Evolutionary conservation across 2,329 filamentous ascomycete genomes (phyloP).

Genomic region (Ceratocystis lukuohia): DNA sequence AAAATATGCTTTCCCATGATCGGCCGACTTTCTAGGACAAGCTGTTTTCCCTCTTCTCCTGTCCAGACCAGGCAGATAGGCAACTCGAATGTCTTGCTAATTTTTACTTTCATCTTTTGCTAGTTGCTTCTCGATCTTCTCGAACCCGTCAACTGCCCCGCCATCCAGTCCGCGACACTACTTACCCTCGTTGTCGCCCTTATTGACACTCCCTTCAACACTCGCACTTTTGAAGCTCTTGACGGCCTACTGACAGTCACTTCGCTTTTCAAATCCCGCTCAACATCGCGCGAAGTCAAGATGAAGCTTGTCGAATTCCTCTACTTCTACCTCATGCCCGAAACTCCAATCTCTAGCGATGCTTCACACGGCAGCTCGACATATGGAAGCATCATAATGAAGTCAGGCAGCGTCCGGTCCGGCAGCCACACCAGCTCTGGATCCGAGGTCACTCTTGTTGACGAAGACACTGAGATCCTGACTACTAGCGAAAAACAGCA

Average conservation of each 20-base stretch:
- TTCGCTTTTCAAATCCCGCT: slow-evolving; percentile 78
- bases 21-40: too few species aligned
- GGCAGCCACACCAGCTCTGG: slow-evolving; percentile 26
- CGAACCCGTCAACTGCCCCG: slow-evolving; percentile 80
- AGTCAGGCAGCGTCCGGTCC: slow-evolving; percentile 42
- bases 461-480: slow-evolving; percentile 37
- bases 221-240: slow-evolving; percentile 78
- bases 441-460: slow-evolving; percentile 23
- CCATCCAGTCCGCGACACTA: slow-evolving; percentile 80
- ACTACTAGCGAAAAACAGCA: slow-evolving; percentile 71
- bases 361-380: slow-evolving; percentile 17
- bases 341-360: slow-evolving; percentile 50
- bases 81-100: neutral
- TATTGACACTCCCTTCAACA: slow-evolving; percentile 75
- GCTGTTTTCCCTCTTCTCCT: too few species aligned
- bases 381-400: neutral
- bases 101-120: slow-evolving; percentile 16
- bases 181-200: slow-evolving; percentile 82
- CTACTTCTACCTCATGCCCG: slow-evolving; percentile 97
- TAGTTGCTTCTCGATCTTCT: slow-evolving; percentile 84
- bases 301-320: slow-evolving; percentile 93
- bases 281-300: slow-evolving; percentile 78
- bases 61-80: too few species aligned
- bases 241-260: slow-evolving; percentile 87
- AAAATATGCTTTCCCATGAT: too few species aligned